Evolutionary conservation across 108 stramenopile genomes (phyloP).

Genomic region (Hondaea fermentalgiana): DNA sequence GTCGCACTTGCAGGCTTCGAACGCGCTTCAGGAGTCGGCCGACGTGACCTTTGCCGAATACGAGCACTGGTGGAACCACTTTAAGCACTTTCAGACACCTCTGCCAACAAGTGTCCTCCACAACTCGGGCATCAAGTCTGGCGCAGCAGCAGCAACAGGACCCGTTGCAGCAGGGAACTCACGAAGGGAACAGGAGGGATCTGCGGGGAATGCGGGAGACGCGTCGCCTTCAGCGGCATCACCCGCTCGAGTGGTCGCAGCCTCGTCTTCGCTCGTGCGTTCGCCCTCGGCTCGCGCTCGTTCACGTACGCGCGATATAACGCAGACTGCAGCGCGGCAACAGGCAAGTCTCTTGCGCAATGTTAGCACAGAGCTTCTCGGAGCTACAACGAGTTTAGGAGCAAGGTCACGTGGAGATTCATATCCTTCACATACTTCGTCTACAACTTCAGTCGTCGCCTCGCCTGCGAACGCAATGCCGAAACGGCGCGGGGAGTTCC

Average conservation of each 20-base stretch:
- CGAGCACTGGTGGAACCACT: constrained; percentile 4
- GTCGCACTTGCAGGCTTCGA: neutral
- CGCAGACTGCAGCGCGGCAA: neutral
- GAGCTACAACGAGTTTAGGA: neutral
- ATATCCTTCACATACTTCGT: too few relatives aligned
- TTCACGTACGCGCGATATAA: neutral
- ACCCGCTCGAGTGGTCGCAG: neutral
- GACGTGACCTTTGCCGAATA: neutral
- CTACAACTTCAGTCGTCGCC: too few relatives aligned
- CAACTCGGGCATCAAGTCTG: neutral
- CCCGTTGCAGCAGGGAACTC: too few relatives aligned
- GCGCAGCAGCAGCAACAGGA: too few relatives aligned
- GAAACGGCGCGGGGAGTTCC: neutral
- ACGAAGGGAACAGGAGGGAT: too few relatives aligned
- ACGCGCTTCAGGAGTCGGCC: neutral
- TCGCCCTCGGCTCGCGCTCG: neutral
- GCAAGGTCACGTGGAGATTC: neutral
- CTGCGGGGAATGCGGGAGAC: too few relatives aligned
- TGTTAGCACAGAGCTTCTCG: neutral
- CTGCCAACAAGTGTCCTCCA: neutral
- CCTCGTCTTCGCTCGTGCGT: too few relatives aligned
- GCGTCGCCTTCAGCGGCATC: too few relatives aligned
- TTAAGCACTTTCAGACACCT: neutral
- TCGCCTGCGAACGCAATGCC: neutral
- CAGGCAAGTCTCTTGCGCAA: neutral